Evolutionary conservation across 768 basidiomycete species (phyloP), one percentile per base, ranked within the genome.

Genomic region (Coprinopsis sp.): DNA sequence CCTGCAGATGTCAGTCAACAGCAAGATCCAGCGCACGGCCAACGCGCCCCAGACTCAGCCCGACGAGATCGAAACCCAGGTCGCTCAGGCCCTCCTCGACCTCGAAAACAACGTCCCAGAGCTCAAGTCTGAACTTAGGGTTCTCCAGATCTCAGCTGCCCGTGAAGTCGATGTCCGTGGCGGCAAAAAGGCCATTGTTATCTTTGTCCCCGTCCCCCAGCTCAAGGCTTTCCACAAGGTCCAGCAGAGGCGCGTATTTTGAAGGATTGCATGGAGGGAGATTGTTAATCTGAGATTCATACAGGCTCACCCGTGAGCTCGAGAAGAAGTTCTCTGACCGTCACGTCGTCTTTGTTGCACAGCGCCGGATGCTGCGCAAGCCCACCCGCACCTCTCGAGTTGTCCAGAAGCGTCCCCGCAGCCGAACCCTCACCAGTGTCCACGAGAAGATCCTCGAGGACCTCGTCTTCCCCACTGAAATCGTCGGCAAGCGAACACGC

Each of bases 291-390:
- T 27, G 39, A 34, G 30, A 27, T 39, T n/a, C 21, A n/a, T 18
- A 22, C 52, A 98, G 95, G 69, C 87, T 98, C 64, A 97, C 95
- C 51, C 87, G 95, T 45, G 95, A 98, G 67, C 81, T 99, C 62
- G 96, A 99, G 83, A 99, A 99, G 83, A 99, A 99, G 74, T 97
- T 99, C 76, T 91, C 96, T 37, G 96, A 98, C 75, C 84, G 93
- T 66, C 94, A 98, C 72, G 92, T 99, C 67, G 91, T 99, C 49
- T 98, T 99, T 68, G 83, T 98, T 67, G 96, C 90, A 46, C 96
- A 99, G 74, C 92, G 96, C 68, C 85, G 95, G 64, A 93, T 97
- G 84, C 78, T 98, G 67, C 89, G 87, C 76, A 97, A 94, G 71
- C 94, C 94, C 47, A 93, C 92, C 56, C 91, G 93, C 55, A 89